These are phyloP conservation scores for Ehretia macrophylla DNA, from an alignment of 257 asterid genomes.

Conservation along the genomic window DNA sequence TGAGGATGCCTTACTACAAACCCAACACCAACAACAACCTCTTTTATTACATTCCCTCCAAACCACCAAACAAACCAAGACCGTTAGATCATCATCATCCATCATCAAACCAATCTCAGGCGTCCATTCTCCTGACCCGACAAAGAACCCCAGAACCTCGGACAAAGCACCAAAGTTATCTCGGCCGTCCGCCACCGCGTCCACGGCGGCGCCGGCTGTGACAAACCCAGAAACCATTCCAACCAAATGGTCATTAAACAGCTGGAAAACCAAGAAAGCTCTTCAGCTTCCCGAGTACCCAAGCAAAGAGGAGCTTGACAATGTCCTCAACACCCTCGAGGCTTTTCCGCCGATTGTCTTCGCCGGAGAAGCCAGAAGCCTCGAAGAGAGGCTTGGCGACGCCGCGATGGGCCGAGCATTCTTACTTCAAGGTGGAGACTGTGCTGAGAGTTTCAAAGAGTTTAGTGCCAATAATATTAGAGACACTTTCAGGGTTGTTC, in stretches of 20 bases:
- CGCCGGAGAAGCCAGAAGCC: conserved; percentile 78
- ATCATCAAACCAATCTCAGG: conserved; percentile 33
- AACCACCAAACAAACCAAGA: conserved; percentile 10
- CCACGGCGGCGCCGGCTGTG: conserved; percentile 2
- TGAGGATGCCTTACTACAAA: conserved; percentile 6
- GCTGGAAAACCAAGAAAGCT: conserved; percentile 54
- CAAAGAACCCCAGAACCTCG: neutral
- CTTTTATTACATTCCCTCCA: conserved; percentile 15
- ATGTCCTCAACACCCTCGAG: conserved; percentile 52
- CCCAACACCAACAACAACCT: conserved; percentile 21
- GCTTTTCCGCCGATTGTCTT: conserved; percentile 66
- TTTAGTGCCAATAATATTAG: conserved; percentile 68
- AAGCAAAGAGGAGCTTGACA: conserved; percentile 33
- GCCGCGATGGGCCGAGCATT: conserved; percentile 82
- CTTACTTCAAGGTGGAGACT: conserved; percentile 78
- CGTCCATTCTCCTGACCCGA: conserved; percentile 38
- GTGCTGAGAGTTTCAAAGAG: conserved; percentile 89
- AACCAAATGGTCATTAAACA: conserved; percentile 35
- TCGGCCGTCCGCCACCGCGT: conserved; percentile 22
- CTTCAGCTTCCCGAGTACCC: conserved; percentile 57
- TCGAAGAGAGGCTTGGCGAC: conserved; percentile 65
- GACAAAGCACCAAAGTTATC: conserved; percentile 27
- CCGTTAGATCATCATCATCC: conserved; percentile 1
- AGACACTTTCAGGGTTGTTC: conserved; percentile 69
- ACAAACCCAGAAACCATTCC: conserved; percentile 10